Base-by-base conservation (phyloP, 805 yeast genomes). In the Wickerhamiella cacticola region DNA sequence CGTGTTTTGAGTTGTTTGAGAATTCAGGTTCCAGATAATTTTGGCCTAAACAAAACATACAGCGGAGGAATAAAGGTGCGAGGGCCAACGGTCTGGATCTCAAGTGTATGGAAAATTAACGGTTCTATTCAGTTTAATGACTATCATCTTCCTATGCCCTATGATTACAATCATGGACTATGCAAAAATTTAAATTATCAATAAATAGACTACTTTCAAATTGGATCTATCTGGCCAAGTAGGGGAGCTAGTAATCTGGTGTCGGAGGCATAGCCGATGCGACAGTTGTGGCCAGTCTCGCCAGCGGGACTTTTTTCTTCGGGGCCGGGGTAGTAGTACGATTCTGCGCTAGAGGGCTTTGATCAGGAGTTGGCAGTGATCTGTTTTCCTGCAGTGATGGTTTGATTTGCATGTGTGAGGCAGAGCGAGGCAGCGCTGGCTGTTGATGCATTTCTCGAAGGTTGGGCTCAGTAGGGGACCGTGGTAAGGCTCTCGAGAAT, bases 381-480 rank as follows among this genome's bases (percentile, higher is more conserved):
- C 42, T 8, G 29, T 39, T 21, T 4, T 13, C 21, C 12, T 15
- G 29, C 3, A 29, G 42, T 3, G 5, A 4, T n/a, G 42, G 42
- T 22, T 39, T 39, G 3, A 39, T 22, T 23, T 33, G 39, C 46
- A 34, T n/a, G 16, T 22, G 16, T 24, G 23, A 21, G 9, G 39
- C 22, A 3, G 21, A 8, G 33, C 36, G 28, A 5, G 39, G 31
- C 18, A 43, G 31, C 28, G 45, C 12, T 13, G 25, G 36, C 16
- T 21, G 45, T 4, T 29, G 2, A 8, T 39, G 28, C 5, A 19
- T n/a, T 3, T 41, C 45, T 12, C 36, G 12, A 9, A 43, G 13
- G 10, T 43, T 34, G 33, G 46, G 46, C 19, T 43, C 46, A 3
- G 46, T 43, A 8, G 46, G 46, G 2, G 46, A 43, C 9, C 46